These are phyloP conservation scores for Trichoderma semiorbis DNA, from an alignment of 2,329 filamentous ascomycete genomes.

Conservation along the genomic window DNA sequence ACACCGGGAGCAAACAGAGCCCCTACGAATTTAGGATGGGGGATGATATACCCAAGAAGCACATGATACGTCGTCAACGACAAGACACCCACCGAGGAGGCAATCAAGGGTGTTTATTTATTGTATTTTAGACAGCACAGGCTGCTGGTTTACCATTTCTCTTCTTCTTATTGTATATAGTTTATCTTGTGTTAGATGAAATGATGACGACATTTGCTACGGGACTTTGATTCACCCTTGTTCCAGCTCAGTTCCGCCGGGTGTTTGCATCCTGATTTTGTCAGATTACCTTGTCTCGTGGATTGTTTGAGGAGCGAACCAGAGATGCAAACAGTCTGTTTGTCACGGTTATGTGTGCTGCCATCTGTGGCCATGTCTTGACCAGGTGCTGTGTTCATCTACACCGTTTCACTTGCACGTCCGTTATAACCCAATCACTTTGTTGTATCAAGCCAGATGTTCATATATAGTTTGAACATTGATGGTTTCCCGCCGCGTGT, in stretches of 20 bases:
- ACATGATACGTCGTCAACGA: not conserved
- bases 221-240: not conserved
- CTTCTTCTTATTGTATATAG: not conserved
- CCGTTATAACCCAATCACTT: not conserved
- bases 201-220: not conserved
- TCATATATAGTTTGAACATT: not conserved
- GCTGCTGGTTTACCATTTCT: not conserved
- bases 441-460: not conserved
- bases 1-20: not conserved
- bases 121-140: conserved; percentile 2
- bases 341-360: not conserved
- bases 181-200: not conserved
- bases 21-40: not conserved
- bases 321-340: not conserved
- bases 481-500: not conserved
- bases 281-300: not conserved
- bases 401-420: not conserved
- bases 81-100: not conserved
- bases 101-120: not conserved
- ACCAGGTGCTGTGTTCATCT: not conserved
- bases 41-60: conserved; percentile 3
- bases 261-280: not conserved
- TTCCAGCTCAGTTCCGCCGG: not conserved
- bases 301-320: not conserved
- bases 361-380: not conserved